Percentiles rank a stretch among this genome's conserved stretches.
Conservation (phyloP, 768 basidiomycete genomes). For the Boletus pseudopeckii region DNA sequence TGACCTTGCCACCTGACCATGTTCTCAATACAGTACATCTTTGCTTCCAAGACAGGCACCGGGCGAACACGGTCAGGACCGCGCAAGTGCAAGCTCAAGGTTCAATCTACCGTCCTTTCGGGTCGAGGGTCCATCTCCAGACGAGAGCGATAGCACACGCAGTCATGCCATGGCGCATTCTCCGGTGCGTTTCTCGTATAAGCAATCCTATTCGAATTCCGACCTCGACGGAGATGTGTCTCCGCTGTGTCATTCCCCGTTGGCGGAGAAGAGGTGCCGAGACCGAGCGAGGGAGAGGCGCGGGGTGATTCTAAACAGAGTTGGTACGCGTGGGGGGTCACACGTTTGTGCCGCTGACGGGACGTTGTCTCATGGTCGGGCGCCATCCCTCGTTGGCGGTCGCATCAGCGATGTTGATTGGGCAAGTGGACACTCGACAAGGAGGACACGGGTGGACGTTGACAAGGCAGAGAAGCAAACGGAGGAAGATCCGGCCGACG, state of each 20-base stretch:
- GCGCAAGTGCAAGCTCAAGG: conserved; percentile 10
- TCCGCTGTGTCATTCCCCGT: not conserved
- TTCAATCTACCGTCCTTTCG: conserved; percentile 19
- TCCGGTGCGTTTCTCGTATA: not conserved
- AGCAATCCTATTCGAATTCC: not conserved
- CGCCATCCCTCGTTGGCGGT: not conserved
- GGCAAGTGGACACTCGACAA: not conserved
- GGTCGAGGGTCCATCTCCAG: conserved; percentile 16
- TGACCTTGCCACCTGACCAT: conserved; percentile 12
- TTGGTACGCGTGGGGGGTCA: not conserved
- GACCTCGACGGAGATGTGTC: not conserved
- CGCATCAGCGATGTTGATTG: not conserved
- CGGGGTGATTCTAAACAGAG: not conserved
- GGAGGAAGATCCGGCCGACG: conserved; percentile 18
- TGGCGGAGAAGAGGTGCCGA: not conserved
- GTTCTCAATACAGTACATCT: conserved; percentile 4
- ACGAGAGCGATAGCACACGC: not conserved
- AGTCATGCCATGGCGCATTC: not conserved
- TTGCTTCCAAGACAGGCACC: conserved; percentile 10
- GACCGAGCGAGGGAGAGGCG: not conserved
- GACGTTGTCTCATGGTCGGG: not conserved
- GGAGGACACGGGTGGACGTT: not conserved
- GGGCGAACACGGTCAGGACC: not conserved
- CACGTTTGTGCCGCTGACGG: not conserved
- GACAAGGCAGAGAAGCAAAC: not conserved